Base-by-base conservation (phyloP, 2,329 filamentous ascomycete species). In the Malbranchea cinnamomea region DNA sequence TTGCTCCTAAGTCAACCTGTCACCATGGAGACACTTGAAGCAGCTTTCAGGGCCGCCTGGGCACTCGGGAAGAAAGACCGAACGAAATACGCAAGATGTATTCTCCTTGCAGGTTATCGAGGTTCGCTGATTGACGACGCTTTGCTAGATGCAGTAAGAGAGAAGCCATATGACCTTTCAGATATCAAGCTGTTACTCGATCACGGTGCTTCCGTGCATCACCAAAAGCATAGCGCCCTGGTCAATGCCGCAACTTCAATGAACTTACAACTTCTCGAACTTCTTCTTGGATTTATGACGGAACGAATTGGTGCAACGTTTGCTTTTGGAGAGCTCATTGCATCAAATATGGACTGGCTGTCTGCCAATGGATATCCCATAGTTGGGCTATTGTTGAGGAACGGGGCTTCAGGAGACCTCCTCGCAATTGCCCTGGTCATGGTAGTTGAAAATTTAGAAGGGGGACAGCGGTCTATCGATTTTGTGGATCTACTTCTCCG, bases 171-270 rank as follows among this genome's bases (percentile, higher is more conserved):
- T 14, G 37, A 41, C 16, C 14, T 25, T 12, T 35, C 39, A 4
- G 31, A 72, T 9, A 55, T 74, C 18, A 52, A 49, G 16, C 57
- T 71, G 6, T 43, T 76, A 11, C 49, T 74, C 5, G 37, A 46
- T 1, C 56, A 63, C 18, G 68, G 69, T 0, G 71, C 69, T 3
- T 64, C 65, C 31, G 61, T 67, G 0, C 65, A 74, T 40, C 64
- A 64, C 42, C 63, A 63, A 12, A 55, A 60, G 6, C 68, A 68
- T 1, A 66, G 71, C 31, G 62, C 66, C 4, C 57, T 74, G 3
- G 23, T 38, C 18, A 32, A 38, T 12, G 35, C 40, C 4, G 41
- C 40, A 7, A 32, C 32, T 5, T 38, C 33, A 12, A 37, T 24
- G 26, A 30, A 42, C 32, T 21, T 7, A 14, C 18, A 20, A 8